phyloP scores from a whole-genome alignment of 108 stramenopile species.

The Pelagomonas calceolata region DNA sequence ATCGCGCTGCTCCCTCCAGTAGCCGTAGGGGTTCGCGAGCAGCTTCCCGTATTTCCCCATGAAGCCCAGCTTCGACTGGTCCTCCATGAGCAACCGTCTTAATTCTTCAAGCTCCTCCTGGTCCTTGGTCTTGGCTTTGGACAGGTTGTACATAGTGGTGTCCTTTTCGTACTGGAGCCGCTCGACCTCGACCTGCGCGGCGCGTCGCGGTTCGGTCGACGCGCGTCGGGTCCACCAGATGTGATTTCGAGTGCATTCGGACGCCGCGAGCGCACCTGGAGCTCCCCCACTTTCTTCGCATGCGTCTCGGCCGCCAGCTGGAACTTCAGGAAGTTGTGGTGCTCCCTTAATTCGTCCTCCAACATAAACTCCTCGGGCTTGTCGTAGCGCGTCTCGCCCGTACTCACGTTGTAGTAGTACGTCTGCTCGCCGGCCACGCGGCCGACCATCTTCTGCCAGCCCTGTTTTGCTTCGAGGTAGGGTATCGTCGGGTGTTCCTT shows the following conservation, averaged over 20 bases:
- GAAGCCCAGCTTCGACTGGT: neutral
- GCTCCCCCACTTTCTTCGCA: slow-evolving; percentile 26
- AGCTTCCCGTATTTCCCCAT: neutral
- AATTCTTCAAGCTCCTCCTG: slow-evolving; percentile 27
- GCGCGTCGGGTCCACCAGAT: too few relatives aligned
- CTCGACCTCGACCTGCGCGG: slow-evolving; percentile 29
- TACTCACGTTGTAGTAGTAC: slow-evolving; percentile 35
- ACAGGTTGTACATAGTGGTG: slow-evolving; percentile 24
- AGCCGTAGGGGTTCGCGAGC: neutral
- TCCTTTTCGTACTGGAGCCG: slow-evolving; percentile 36
- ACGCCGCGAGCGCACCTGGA: too few relatives aligned
- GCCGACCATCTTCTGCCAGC: slow-evolving; percentile 30
- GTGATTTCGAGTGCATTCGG: too few relatives aligned
- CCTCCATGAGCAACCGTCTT: neutral
- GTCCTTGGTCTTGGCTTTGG: slow-evolving; percentile 23
- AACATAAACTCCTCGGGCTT: slow-evolving; percentile 34
- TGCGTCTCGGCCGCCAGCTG: slow-evolving; percentile 28
- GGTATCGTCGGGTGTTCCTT: slow-evolving; percentile 20
- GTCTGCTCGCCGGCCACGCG: slow-evolving; percentile 28
- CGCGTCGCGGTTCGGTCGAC: too few relatives aligned
- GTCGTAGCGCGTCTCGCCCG: slow-evolving; percentile 19
- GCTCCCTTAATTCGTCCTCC: slow-evolving; percentile 27
- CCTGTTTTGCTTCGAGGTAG: slow-evolving; percentile 22
- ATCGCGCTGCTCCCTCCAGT: neutral
- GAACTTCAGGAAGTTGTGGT: slow-evolving; percentile 21